Evolutionary conservation across 768 basidiomycete genomes (phyloP), one percentile per base, ranked within the genome.

Genomic region (Tulasnella sp.): DNA sequence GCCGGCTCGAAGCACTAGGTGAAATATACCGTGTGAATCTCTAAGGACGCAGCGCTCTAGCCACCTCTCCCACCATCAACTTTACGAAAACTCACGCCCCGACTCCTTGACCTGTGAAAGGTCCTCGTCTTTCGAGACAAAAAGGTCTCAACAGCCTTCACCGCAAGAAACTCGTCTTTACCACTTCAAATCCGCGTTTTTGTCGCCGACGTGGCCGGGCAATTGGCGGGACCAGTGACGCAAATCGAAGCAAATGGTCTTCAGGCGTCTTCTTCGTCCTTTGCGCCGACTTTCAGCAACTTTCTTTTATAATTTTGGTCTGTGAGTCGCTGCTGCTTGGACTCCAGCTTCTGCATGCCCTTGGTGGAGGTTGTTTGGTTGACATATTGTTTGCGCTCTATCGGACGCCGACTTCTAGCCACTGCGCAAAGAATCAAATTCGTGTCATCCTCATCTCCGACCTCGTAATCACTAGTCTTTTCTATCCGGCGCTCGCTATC

Each of bases 351-450:
- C 52, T 59, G 29, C 12, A 3, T 34, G 35, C 34, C 19, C n/a
- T 65, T 19, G 39, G 35, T 40, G 64, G 39, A 36, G 64, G 35
- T 65, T 37, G 19, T 34, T 19, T 64, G 32, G 64, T 65, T 40
- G 39, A 65, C 52, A 29, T 59, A 26, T 59, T 59, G 32, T 59
- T 59, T 59, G 52, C 52, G 52, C 52, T 22, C 9, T 32, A 9
- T 59, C 52, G 52, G 52, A 59, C 52, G 52, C 52, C 52, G 52
- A 3, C 4, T 22, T 59, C 52, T 36, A 94, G 92, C 72, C 92
- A 94, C 78, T 94, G 92, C 77, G 91, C 93, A 74, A 92, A 90
- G 1, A 92, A 94, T 80, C 94, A 94, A 80, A 92, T 92, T 71
- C 88, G 92, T 69, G 88, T 95, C 65, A 92, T 95, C 78, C 85